phyloP scores from a whole-genome alignment of 495 filamentous ascomycete genomes.

The Aspergillus coremiiformis region DNA sequence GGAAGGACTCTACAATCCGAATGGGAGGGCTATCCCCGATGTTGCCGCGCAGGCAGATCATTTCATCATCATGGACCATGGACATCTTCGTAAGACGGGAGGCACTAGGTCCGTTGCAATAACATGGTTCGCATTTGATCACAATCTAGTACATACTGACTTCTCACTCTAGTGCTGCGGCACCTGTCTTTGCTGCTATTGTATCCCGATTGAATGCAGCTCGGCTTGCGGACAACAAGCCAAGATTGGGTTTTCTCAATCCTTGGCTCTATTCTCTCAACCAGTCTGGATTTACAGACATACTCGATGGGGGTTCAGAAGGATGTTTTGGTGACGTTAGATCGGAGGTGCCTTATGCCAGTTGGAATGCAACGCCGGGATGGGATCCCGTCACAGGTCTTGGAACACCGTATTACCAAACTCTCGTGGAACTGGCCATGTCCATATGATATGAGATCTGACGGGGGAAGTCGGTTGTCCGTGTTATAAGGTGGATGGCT shows the following conservation, averaged over 20 bases:
- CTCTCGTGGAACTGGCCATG: conserved; percentile 16
- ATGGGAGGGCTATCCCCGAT: conserved; percentile 68
- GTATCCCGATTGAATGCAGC: conserved; percentile 53
- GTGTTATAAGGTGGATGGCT: no score
- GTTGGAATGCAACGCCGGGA: conserved; percentile 52
- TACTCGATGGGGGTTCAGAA: conserved; percentile 44
- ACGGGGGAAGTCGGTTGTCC: no score
- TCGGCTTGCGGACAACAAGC: conserved; percentile 40
- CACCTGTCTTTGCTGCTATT: conserved; percentile 47
- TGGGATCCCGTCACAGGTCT: conserved; percentile 41
- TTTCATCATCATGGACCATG: conserved; percentile 37
- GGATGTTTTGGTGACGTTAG: conserved; percentile 42
- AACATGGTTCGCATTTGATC: no score
- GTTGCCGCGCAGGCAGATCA: conserved; percentile 48
- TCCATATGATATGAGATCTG: background rate
- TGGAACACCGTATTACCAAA: conserved; percentile 26
- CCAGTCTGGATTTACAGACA: conserved; percentile 47
- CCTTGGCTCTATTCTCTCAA: conserved; percentile 52
- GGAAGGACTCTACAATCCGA: conserved; percentile 45
- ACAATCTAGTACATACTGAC: no score
- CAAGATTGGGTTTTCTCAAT: conserved; percentile 55
- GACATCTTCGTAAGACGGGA: conserved; percentile 23
- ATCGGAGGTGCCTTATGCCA: conserved; percentile 41
- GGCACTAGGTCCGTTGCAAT: conserved; percentile 36
- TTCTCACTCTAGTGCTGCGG: conserved; percentile 31